Evolutionary conservation across 208 protist species (phyloP).

Genomic region (Phytomonas francai): DNA sequence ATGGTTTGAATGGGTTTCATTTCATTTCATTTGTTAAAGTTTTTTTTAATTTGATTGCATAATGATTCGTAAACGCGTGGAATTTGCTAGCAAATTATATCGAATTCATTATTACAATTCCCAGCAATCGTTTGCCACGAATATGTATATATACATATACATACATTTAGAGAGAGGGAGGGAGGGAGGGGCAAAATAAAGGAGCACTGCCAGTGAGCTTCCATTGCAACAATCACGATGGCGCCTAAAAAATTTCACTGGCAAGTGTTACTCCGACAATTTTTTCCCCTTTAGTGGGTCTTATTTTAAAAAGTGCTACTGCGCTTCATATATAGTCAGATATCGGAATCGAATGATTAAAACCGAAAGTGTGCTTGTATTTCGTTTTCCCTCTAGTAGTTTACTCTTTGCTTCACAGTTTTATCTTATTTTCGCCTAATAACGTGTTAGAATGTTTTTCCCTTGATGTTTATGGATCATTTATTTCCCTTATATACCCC

Average conservation of each 20-base stretch:
- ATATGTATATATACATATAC: neutral
- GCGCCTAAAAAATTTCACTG: too few relatives aligned
- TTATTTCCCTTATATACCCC: neutral
- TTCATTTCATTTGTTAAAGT: neutral
- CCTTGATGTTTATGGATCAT: neutral
- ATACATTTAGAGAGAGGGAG: neutral
- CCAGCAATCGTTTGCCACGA: neutral
- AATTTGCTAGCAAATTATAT: neutral
- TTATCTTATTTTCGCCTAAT: neutral
- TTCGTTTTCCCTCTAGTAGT: neutral
- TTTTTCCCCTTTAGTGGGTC: too few relatives aligned
- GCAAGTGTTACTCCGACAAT: too few relatives aligned
- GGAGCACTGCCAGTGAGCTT: too few relatives aligned
- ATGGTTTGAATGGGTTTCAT: too few relatives aligned
- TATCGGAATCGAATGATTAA: neutral
- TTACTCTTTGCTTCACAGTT: neutral
- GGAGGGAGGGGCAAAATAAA: too few relatives aligned
- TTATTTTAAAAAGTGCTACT: too few relatives aligned
- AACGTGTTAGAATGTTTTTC: neutral
- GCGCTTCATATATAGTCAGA: neutral
- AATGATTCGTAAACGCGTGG: neutral
- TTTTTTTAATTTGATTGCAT: neutral
- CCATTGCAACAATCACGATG: too few relatives aligned
- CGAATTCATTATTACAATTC: neutral
- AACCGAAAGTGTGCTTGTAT: neutral